These are phyloP conservation scores for Blastocystis sp. DNA, from an alignment of 352 stramenopile genomes.

Conservation along the genomic window DNA sequence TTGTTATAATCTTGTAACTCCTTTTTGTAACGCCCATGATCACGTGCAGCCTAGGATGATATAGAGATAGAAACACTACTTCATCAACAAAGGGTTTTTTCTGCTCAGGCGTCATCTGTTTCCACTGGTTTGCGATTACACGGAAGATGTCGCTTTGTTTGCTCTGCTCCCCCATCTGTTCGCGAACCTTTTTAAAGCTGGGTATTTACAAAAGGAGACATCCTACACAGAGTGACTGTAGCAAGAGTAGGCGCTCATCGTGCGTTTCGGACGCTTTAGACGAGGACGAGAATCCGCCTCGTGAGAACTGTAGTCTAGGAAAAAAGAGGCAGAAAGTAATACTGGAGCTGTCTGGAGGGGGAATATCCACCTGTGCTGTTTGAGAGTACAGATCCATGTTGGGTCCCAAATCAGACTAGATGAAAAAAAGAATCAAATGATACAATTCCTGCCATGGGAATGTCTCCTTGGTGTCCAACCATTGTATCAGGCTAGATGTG, in stretches of 20 bases:
- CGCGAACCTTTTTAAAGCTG: constrained; percentile 27
- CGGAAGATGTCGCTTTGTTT: constrained; percentile 42
- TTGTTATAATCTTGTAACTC: constrained; percentile 39
- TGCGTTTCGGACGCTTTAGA: constrained; percentile 41
- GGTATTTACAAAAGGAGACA: not conserved
- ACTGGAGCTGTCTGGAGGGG: not conserved
- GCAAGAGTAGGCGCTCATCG: constrained; percentile 54
- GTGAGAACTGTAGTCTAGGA: not conserved
- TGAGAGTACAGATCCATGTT: not conserved
- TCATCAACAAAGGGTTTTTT: constrained; percentile 42
- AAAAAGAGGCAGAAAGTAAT: not conserved
- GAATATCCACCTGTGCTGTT: not conserved
- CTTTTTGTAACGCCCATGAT: constrained; percentile 6
- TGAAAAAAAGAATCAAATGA: not conserved
- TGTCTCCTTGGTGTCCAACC: not conserved
- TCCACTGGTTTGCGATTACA: constrained; percentile 35
- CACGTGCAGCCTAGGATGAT: not conserved
- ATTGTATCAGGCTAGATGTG: constrained; percentile 31
- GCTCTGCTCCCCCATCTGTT: constrained; percentile 34
- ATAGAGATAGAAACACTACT: not conserved
- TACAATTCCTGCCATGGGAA: not conserved
- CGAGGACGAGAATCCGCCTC: not conserved
- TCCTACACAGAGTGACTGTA: constrained; percentile 33
- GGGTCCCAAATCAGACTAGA: not conserved
- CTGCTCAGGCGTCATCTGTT: constrained; percentile 46